Evolutionary conservation across 1,139 yeast species (phyloP), one percentile per base, ranked within the genome.

Genomic region (Diutina rugosa): DNA sequence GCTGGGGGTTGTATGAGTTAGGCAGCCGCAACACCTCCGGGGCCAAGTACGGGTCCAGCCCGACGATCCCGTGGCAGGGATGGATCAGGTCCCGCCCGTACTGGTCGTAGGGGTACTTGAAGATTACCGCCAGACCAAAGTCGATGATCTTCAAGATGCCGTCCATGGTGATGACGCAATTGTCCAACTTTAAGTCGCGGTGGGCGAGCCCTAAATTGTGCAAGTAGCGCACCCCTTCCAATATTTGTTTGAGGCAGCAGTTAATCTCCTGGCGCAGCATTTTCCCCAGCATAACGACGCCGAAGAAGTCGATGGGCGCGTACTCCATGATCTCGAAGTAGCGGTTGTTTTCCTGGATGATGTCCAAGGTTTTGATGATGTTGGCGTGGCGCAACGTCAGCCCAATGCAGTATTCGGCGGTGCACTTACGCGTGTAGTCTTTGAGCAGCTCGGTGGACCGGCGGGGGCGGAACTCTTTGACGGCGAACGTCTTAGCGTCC

Each of bases 241-340:
- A 71, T 47, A 95, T 80, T 71, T 95, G 99, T 66, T 85, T 87
- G 66, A 91, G 83, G 66, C 96, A 89, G 67, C 98, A 91, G 65
- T 88, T 85, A 44, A 93, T 81, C 69, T 95, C 98, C 55, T 79
- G 82, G 61, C 86, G 77, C 16, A 88, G 76, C 98, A 95, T 90
- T 63, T 85, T 82, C 51, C 96, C 96, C 56, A 96, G 87, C 99
- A 95, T 95, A 49, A 95, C 99, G 55, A 93, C 91, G 2, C 97
- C 96, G 72, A 95, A 95, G 67, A 91, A 87, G 70, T 95, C 99
- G 59, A 87, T 87, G 26, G 97, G 97, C 58, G 97, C 95, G 67
- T 89, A 95, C 68, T 95, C 99, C 99, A 95, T 93, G 55, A 95
- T 91, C 69, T 95, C 97, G 68, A 84, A 93, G 66, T 89, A 89